Evolutionary conservation across 176 grass and related monocot genomes (phyloP).

Genomic region (Bolboschoenus planiculmis): DNA sequence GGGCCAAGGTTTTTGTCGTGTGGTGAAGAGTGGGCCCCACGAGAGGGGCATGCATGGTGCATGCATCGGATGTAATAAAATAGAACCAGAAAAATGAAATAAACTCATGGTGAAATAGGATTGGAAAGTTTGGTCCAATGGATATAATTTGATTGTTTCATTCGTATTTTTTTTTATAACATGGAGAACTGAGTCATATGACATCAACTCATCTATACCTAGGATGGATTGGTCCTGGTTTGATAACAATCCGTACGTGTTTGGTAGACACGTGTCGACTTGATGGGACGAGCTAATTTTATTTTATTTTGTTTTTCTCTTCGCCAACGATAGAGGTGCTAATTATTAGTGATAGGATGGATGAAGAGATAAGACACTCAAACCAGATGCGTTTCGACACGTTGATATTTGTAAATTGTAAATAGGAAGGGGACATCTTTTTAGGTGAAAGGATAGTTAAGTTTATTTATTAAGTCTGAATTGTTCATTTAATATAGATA

Average conservation of each 20-base stretch:
- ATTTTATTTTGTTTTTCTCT: too few species aligned
- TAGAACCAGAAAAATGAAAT: background rate
- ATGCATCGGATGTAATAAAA: background rate
- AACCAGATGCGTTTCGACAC: background rate
- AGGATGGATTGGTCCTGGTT: conserved; percentile 21
- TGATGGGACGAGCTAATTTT: background rate
- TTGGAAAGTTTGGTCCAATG: conserved; percentile 1
- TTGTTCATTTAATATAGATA: too few species aligned
- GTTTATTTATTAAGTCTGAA: too few species aligned
- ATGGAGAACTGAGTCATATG: background rate
- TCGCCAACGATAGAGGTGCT: background rate
- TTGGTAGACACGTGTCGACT: conserved; percentile 11
- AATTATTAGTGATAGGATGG: background rate
- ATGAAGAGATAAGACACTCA: background rate
- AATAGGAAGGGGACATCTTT: too few species aligned
- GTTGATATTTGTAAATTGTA: background rate
- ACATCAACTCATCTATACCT: background rate
- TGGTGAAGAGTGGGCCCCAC: background rate
- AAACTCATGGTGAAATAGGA: background rate
- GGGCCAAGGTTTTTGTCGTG: background rate
- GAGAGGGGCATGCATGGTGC: background rate
- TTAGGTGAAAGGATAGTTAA: too few species aligned
- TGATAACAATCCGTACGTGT: conserved; percentile 7
- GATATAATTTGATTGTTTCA: conserved; percentile 18
- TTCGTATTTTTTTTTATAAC: background rate